Evolutionary conservation across 805 yeast species (phyloP).

Genomic region (Saccharomycopsis fodiens): DNA sequence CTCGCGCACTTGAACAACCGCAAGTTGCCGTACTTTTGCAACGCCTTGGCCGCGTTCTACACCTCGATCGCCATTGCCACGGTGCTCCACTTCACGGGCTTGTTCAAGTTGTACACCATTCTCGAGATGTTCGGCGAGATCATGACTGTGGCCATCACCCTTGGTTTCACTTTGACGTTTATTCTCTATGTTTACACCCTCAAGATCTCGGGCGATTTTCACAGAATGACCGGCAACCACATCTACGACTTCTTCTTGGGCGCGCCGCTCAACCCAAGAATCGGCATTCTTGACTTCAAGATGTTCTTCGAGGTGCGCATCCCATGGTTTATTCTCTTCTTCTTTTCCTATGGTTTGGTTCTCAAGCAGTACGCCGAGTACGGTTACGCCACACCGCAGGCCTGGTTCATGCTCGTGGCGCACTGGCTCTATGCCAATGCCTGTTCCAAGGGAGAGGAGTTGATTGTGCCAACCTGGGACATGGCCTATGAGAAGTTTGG

Average conservation of each 20-base stretch:
- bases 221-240: slow-evolving; percentile 85
- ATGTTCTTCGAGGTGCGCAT: slow-evolving; percentile 96
- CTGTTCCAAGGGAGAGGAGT: slow-evolving; percentile 95
- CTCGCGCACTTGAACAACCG: slow-evolving; percentile 70
- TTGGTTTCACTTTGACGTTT: slow-evolving; percentile 67
- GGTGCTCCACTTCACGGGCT: slow-evolving; percentile 61
- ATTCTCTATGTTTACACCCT: slow-evolving; percentile 64
- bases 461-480: slow-evolving; percentile 98
- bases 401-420: slow-evolving; percentile 60
- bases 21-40: slow-evolving; percentile 88
- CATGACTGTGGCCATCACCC: slow-evolving; percentile 83
- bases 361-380: slow-evolving; percentile 74
- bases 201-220: slow-evolving; percentile 63
- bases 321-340: slow-evolving; percentile 90
- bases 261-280: slow-evolving; percentile 92
- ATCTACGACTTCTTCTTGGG: slow-evolving; percentile 95
- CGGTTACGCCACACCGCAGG: slow-evolving; percentile 60
- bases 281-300: slow-evolving; percentile 87
- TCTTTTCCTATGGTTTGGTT: slow-evolving; percentile 65
- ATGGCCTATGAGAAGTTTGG: slow-evolving; percentile 99
- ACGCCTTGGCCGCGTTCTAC: slow-evolving; percentile 83
- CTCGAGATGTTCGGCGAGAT: slow-evolving; percentile 82
- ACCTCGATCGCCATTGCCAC: slow-evolving; percentile 50
- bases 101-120: slow-evolving; percentile 67
- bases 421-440: slow-evolving; percentile 96